Evolutionary conservation across 179 eudicot genomes (phyloP).

Genomic region (Monotropa hypopitys): DNA sequence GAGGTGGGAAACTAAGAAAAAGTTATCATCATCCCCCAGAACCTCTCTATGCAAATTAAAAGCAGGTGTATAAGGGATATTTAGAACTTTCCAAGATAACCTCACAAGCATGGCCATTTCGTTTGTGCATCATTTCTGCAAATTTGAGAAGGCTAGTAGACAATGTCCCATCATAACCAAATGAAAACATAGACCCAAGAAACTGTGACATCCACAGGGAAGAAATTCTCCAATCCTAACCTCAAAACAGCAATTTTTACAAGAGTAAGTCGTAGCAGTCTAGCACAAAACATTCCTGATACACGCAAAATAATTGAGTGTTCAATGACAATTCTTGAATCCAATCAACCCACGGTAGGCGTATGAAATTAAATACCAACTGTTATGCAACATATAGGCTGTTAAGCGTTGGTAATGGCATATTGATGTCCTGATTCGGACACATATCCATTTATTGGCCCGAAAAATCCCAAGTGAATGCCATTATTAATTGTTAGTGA

Average conservation of each 20-base stretch:
- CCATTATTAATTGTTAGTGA: neutral
- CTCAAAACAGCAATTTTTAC: neutral
- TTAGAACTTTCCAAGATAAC: neutral
- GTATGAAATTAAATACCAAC: neutral
- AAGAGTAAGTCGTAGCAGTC: neutral
- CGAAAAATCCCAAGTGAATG: neutral
- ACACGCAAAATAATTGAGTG: neutral
- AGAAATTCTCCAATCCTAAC: neutral
- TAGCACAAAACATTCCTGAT: neutral
- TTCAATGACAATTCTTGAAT: neutral
- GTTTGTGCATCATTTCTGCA: neutral
- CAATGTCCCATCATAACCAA: neutral
- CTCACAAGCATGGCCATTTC: neutral
- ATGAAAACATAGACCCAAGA: neutral
- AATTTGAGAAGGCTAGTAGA: neutral
- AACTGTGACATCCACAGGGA: neutral
- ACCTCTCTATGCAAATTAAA: neutral
- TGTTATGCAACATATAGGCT: neutral
- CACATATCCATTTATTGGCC: neutral
- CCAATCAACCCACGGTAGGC: neutral
- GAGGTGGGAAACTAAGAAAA: neutral
- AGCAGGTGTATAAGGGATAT: neutral
- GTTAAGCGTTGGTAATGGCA: neutral
- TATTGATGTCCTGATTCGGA: neutral
- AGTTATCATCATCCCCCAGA: neutral